Conservation (phyloP, 805 yeast species). For the Metschnikowia borealis region DNA sequence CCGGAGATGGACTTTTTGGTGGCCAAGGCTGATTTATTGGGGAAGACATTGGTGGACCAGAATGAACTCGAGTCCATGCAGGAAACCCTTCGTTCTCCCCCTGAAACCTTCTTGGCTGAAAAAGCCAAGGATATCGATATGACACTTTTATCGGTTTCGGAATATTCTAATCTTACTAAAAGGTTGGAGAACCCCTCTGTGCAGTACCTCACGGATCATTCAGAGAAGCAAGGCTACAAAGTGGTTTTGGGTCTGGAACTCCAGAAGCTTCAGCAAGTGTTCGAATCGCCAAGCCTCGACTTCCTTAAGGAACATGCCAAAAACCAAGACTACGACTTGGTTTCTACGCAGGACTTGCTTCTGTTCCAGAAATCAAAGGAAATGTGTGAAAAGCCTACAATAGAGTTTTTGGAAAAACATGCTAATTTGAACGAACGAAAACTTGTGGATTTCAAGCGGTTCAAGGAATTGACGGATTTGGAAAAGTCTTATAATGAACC, state of each 20-base stretch:
- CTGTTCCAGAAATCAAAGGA: constrained; percentile 3
- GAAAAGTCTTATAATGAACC: constrained; percentile 14
- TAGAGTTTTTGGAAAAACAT: constrained; percentile 14
- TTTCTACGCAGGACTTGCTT: neutral
- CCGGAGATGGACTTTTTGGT: constrained; percentile 16
- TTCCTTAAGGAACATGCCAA: constrained; percentile 9
- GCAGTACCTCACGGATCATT: constrained; percentile 9
- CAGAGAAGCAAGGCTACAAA: constrained; percentile 3
- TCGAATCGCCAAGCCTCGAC: constrained; percentile 8
- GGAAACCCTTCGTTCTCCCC: constrained; percentile 5
- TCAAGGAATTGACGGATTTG: constrained; percentile 9
- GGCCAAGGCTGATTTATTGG: constrained; percentile 10
- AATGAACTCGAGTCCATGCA: constrained; percentile 12
- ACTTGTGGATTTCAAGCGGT: constrained; percentile 10
- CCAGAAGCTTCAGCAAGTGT: neutral
- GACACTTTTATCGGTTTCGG: constrained; percentile 8
- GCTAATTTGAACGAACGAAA: constrained; percentile 16
- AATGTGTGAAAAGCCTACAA: constrained; percentile 5
- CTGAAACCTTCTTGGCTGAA: constrained; percentile 5
- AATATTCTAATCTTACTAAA: constrained; percentile 7
- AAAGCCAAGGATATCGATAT: constrained; percentile 8
- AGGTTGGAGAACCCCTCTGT: constrained; percentile 10
- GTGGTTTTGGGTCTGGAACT: constrained; percentile 6
- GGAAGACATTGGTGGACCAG: constrained; percentile 6
- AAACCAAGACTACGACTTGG: neutral